Evolutionary conservation across 805 yeast species (phyloP).

Genomic region (Debaryomyces tyrocola): DNA sequence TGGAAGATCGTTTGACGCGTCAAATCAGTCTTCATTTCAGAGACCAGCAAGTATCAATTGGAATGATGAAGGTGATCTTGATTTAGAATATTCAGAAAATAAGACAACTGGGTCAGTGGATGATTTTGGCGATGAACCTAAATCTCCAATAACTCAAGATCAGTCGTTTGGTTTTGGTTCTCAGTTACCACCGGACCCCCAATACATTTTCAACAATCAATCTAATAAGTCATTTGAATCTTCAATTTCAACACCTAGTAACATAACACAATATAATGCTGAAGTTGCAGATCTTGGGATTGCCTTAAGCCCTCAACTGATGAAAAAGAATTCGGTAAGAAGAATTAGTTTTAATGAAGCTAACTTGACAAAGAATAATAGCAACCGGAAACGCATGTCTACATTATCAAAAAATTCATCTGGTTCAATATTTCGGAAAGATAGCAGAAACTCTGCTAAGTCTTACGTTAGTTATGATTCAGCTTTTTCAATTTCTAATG

Average conservation of each 20-base stretch:
- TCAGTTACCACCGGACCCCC: slow-evolving; percentile 10
- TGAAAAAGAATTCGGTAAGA: slow-evolving; percentile 17
- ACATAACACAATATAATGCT: slow-evolving; percentile 35
- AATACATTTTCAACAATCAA: slow-evolving; percentile 2
- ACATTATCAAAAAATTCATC: slow-evolving; percentile 31
- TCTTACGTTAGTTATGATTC: slow-evolving; percentile 66
- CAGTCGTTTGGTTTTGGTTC: slow-evolving; percentile 19
- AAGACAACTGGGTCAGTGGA: slow-evolving; percentile 8
- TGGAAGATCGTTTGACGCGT: slow-evolving; percentile 9
- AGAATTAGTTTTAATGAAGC: slow-evolving; percentile 26
- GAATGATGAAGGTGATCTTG: slow-evolving; percentile 37
- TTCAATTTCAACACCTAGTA: slow-evolving; percentile 33
- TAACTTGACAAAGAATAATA: slow-evolving; percentile 4
- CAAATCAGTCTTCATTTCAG: slow-evolving; percentile 33
- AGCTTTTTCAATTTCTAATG: slow-evolving; percentile 39
- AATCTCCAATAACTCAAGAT: neutral
- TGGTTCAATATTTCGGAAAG: slow-evolving; percentile 26
- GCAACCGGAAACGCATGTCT: slow-evolving; percentile 15
- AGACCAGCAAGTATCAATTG: slow-evolving; percentile 42
- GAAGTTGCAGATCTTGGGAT: slow-evolving; percentile 45
- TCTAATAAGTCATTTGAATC: slow-evolving; percentile 9
- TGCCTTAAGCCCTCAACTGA: slow-evolving; percentile 38
- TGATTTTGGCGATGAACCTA: slow-evolving; percentile 3
- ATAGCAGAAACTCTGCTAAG: slow-evolving; percentile 34
- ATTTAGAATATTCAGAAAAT: slow-evolving; percentile 26